Conservation (phyloP, 1,139 yeast genomes). For the Komagataea norvegica region DNA sequence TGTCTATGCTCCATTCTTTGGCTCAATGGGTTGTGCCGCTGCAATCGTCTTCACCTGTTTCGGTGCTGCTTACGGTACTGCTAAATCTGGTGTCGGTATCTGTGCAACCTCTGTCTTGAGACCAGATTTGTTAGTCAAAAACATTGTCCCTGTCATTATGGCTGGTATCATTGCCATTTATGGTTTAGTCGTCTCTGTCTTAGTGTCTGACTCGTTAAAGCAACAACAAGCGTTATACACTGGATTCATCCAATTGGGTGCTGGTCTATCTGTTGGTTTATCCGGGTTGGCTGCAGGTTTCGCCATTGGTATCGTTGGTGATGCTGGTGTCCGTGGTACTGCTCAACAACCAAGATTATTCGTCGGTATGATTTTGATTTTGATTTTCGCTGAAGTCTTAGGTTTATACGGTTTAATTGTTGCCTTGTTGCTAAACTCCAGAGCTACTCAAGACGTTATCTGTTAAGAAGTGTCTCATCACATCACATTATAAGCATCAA, state of each 20-base stretch:
- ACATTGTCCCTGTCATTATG: constrained; percentile 96
- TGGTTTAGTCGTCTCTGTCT: constrained; percentile 94
- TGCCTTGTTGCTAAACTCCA: constrained; percentile 92
- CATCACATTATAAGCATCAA: neutral
- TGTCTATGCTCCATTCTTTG: constrained; percentile 71
- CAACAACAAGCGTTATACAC: constrained; percentile 93
- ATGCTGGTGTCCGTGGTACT: constrained; percentile 96
- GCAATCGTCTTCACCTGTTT: constrained; percentile 98
- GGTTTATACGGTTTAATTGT: constrained; percentile 97
- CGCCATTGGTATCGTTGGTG: constrained; percentile 98
- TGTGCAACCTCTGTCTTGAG: constrained; percentile 97
- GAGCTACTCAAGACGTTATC: constrained; percentile 87
- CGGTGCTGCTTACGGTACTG: constrained; percentile 99
- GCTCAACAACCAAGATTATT: constrained; percentile 96
- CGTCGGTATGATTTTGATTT: constrained; percentile 94
- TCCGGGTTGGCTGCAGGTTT: constrained; percentile 98
- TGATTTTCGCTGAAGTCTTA: constrained; percentile 97
- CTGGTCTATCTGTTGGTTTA: constrained; percentile 95
- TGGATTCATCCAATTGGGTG: constrained; percentile 97
- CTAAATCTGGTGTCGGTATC: constrained; percentile 99
- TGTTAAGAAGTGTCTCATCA: constrained; percentile 55
- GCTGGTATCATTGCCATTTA: constrained; percentile 99
- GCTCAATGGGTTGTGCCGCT: constrained; percentile 98
- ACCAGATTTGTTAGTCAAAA: constrained; percentile 89
- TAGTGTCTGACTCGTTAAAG: constrained; percentile 85